These are phyloP conservation scores for Vaccinium myrtillus DNA, from an alignment of 148 eudicot species.

Conservation along the genomic window DNA sequence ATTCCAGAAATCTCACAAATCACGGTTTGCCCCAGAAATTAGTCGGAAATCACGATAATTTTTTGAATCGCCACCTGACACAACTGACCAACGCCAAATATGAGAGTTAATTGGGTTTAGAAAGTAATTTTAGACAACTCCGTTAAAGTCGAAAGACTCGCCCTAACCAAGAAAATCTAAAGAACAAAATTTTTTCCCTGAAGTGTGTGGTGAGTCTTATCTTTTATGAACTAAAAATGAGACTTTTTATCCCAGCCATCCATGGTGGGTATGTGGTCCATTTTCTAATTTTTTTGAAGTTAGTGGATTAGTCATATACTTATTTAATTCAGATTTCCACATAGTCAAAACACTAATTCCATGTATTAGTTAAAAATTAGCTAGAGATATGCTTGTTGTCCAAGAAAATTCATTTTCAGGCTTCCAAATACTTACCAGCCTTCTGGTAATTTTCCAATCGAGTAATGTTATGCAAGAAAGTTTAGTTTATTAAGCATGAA, in stretches of 20 bases:
- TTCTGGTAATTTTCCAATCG: neutral
- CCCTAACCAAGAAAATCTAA: too few relatives aligned
- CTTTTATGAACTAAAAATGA: neutral
- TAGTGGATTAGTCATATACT: neutral
- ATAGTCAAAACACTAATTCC: neutral
- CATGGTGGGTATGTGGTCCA: neutral
- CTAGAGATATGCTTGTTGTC: neutral
- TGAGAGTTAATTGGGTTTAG: too few relatives aligned
- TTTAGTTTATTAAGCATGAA: too few relatives aligned
- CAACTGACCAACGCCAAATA: too few relatives aligned
- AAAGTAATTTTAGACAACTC: too few relatives aligned
- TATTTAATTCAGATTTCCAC: neutral
- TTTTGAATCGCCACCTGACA: too few relatives aligned
- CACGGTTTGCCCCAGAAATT: too few relatives aligned
- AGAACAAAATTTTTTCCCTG: too few relatives aligned
- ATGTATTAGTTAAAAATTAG: neutral
- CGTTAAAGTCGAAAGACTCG: too few relatives aligned
- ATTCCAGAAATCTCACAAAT: too few relatives aligned
- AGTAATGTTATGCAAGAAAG: too few relatives aligned
- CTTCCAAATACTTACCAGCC: neutral
- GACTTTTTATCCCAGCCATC: neutral
- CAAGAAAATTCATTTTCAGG: neutral
- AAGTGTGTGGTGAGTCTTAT: neutral
- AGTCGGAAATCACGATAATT: too few relatives aligned
- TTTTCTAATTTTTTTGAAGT: neutral